phyloP scores from a whole-genome alignment of 2,329 filamentous ascomycete genomes.

The Dichotomopilus funicola region DNA sequence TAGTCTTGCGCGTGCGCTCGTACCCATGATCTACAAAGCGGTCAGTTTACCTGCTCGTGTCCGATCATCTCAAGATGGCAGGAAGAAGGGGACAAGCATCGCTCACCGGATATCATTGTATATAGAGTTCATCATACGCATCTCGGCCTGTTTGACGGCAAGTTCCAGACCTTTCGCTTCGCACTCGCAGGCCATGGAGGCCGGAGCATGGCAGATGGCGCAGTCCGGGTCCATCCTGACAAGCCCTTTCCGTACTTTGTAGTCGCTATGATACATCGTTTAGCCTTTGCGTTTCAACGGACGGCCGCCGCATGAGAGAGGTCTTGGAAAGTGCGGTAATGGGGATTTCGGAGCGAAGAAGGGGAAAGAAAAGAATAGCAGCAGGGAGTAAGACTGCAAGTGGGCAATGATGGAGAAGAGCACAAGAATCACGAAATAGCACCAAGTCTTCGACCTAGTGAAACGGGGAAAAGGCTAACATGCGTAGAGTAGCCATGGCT shows the following conservation, averaged over 20 bases:
- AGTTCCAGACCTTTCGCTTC: constrained; percentile 59
- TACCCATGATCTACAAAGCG: constrained; percentile 50
- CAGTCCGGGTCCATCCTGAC: constrained; percentile 65
- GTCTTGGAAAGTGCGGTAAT: neutral
- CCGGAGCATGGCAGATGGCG: constrained; percentile 58
- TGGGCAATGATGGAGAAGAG: too few species aligned
- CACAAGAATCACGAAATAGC: neutral
- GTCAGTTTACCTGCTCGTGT: constrained; percentile 8
- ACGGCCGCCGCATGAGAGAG: neutral
- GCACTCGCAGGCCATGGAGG: constrained; percentile 54
- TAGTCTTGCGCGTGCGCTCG: constrained; percentile 60
- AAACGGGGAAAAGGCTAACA: constrained; percentile 23
- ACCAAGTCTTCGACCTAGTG: constrained; percentile 24
- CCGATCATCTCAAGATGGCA: neutral
- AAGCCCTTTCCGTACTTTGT: constrained; percentile 41
- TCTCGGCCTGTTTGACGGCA: constrained; percentile 57
- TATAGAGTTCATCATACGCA: constrained; percentile 55
- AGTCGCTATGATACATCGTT: constrained; percentile 45
- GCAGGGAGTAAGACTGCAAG: neutral
- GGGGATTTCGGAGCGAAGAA: constrained; percentile 11
- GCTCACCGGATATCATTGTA: constrained; percentile 58
- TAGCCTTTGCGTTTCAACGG: constrained; percentile 25
- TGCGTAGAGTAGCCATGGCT: constrained; percentile 32
- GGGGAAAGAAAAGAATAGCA: neutral
- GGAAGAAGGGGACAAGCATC: neutral